Percentiles rank a stretch among this genome's conserved stretches.
Conservation (phyloP, 768 basidiomycete genomes). For the Favolaschia claudopus region DNA sequence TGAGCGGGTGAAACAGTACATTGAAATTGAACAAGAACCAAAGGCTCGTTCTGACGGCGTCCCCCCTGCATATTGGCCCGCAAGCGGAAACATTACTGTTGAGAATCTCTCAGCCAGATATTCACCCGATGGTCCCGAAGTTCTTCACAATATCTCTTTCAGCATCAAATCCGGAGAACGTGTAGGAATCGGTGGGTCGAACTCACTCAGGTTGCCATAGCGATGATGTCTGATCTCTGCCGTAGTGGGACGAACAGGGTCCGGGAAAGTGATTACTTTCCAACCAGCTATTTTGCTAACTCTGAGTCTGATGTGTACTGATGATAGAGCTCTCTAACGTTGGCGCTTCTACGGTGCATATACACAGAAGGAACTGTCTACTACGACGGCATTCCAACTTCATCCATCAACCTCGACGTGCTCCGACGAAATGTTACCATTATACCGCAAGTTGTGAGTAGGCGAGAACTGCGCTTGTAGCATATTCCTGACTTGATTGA, state of each 20-base stretch:
- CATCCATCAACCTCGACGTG: constrained; percentile 59
- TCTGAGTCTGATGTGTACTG: not conserved
- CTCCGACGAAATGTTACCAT: constrained; percentile 67
- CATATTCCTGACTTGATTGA: not conserved
- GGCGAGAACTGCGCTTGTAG: not conserved
- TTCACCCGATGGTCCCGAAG: constrained; percentile 57
- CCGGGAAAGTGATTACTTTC: constrained; percentile 46
- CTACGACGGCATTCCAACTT: constrained; percentile 61
- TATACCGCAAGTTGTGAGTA: constrained; percentile 56
- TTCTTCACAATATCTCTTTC: constrained; percentile 63
- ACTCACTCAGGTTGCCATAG: not conserved
- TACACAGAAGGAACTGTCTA: constrained; percentile 62
- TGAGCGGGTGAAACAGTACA: constrained; percentile 61
- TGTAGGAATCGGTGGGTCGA: constrained; percentile 53
- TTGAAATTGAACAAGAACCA: constrained; percentile 63
- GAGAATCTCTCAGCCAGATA: constrained; percentile 57
- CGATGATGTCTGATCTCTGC: not conserved
- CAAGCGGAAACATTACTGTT: constrained; percentile 6
- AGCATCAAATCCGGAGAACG: constrained; percentile 60
- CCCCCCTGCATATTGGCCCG: constrained; percentile 63
- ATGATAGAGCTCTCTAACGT: constrained; percentile 58
- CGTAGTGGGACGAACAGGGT: constrained; percentile 52
- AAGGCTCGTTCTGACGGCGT: constrained; percentile 45
- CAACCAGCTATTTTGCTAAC: not conserved
- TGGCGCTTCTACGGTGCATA: constrained; percentile 66